phyloP scores from a whole-genome alignment of 2,329 filamentous ascomycete genomes.

The Trichophyton simii region DNA sequence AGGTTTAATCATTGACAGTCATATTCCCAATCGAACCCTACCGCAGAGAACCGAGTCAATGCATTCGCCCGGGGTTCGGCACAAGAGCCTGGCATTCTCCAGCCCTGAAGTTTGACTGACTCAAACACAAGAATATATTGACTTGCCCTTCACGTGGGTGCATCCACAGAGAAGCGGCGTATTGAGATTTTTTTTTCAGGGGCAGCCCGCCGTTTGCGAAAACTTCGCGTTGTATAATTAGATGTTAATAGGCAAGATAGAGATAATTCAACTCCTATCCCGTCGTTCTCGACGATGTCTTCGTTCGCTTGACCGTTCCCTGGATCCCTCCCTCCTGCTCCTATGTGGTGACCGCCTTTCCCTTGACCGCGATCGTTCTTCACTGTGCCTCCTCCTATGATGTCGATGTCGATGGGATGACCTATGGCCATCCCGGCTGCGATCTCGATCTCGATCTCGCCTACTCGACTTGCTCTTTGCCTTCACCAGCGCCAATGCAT shows the following conservation, averaged over 20 bases:
- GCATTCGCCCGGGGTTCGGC: neutral
- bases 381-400: slow-evolving; percentile 24
- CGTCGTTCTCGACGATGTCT: slow-evolving; percentile 19
- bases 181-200: neutral
- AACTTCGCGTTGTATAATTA: neutral
- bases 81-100: neutral
- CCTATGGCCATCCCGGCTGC: slow-evolving; percentile 30
- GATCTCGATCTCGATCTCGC: slow-evolving; percentile 34
- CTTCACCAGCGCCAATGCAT: slow-evolving; percentile 42
- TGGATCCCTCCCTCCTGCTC: slow-evolving; percentile 17
- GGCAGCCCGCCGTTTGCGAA: neutral
- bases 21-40: neutral
- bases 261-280: slow-evolving; percentile 15
- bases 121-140: neutral
- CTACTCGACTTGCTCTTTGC: slow-evolving; percentile 22
- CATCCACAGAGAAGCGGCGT: neutral
- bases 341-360: slow-evolving; percentile 18
- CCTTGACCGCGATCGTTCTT: slow-evolving; percentile 22
- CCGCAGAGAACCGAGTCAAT: neutral
- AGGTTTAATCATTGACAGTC: neutral
- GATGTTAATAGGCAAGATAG: neutral
- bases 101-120: neutral
- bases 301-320: slow-evolving; percentile 10
- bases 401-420: slow-evolving; percentile 30
- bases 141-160: neutral